These are phyloP conservation scores for Selenicereus undatus DNA, from an alignment of 148 eudicot genomes.

Conservation along the genomic window DNA sequence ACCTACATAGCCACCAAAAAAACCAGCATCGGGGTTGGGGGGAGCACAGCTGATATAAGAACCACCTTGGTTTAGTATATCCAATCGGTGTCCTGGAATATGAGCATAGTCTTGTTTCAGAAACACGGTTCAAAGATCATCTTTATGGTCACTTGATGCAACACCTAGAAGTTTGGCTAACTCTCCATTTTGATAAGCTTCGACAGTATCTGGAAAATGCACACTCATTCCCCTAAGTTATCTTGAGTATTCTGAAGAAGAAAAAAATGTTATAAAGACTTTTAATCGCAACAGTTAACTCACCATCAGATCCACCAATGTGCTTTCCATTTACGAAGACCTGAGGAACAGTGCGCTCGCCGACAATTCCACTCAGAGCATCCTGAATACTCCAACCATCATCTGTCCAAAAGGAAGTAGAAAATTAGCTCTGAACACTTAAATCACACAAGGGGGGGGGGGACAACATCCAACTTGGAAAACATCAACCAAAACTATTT, in stretches of 20 bases:
- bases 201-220: slow-evolving; percentile 52
- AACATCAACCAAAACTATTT: neutral
- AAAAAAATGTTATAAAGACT: too few species aligned
- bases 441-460: neutral
- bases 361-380: slow-evolving; percentile 63
- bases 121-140: slow-evolving; percentile 29
- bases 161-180: slow-evolving; percentile 75
- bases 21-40: neutral
- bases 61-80: neutral
- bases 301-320: slow-evolving; percentile 98
- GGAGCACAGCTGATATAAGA: neutral
- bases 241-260: neutral
- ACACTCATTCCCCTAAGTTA: neutral
- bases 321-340: slow-evolving; percentile 93
- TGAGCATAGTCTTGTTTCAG: neutral
- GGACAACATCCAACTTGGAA: neutral
- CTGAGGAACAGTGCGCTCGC: slow-evolving; percentile 94
- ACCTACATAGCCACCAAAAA: neutral
- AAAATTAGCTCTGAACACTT: neutral
- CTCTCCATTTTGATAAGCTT: slow-evolving; percentile 65
- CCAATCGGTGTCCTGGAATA: neutral
- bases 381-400: slow-evolving; percentile 80
- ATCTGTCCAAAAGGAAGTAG: slow-evolving; percentile 37
- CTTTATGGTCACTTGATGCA: slow-evolving; percentile 29
- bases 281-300: slow-evolving; percentile 11